Base-by-base conservation (phyloP, 495 filamentous ascomycete genomes). In the Lasiosphaeria hispida region DNA sequence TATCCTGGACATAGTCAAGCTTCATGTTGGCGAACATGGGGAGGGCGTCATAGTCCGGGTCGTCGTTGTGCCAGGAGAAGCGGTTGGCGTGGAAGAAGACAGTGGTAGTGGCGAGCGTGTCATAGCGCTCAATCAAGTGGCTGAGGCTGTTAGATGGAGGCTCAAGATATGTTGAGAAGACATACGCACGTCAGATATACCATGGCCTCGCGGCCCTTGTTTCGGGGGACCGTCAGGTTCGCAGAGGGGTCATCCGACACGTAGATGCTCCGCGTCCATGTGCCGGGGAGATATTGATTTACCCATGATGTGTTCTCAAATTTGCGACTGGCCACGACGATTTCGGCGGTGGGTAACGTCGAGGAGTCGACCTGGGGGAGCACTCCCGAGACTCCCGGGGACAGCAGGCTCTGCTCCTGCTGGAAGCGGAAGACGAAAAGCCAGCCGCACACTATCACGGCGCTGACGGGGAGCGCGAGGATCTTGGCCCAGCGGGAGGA, bases 51-150 rank as follows among this genome's bases (percentile, higher is more conserved):
- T 78, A 77, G 49, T 82, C 66, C 7, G 78, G 75, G 51, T 83
- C 77, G 67, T 84, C 77, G 62, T 84, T 84, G 60, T 89, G 86
- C 85, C 85, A 88, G 67, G 84, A 78, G 63, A 80, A 85, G 50
- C 82, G 81, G 45, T 78, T 67, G 30, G 81, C 77, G 65, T 89
- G 86, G 47, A 84, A 73, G 68, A 87, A 87, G 58, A 87, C 77
- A 57, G 82, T 80, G 13, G 75, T 63, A 18, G 82, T 73, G 2
- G 85, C 80, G 5, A 88, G 80, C 37, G 72, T 69, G 56, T 86
- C 73, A 71, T 89, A 89, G 52, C 81, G 74, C 62, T 85, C 80
- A 64, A 89, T 86, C 18, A 89, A 81, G 62, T 87, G 84, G 53
- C 68, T n/a, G 77, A 64, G 17, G 74, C 68, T 0, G 73, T 71